Evolutionary conservation across 2,329 filamentous ascomycete species (phyloP).

Genomic region (Aurifilum marmelostoma): DNA sequence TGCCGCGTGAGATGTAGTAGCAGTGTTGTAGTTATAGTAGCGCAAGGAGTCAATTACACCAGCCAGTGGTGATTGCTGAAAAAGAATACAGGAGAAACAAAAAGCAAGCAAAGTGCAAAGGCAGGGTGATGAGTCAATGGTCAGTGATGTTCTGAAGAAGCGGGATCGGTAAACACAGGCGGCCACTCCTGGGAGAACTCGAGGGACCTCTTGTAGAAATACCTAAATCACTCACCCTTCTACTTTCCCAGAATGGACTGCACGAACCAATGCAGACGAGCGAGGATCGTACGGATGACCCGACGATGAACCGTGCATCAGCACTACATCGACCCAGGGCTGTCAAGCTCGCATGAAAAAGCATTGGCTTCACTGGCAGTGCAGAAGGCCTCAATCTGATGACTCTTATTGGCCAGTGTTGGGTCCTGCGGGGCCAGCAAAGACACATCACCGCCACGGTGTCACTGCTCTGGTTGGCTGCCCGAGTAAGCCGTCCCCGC

Average conservation of each 20-base stretch:
- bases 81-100: not conserved
- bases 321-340: not conserved
- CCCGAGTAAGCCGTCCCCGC: not conserved
- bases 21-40: not conserved
- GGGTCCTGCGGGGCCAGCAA: not conserved
- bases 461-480: conserved; percentile 10
- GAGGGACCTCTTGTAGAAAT: conserved; percentile 4
- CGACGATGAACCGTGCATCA: not conserved
- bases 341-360: not conserved
- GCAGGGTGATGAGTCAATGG: not conserved
- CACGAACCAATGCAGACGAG: not conserved
- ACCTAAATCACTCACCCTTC: not conserved
- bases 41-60: conserved; percentile 6
- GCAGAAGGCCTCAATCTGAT: not conserved
- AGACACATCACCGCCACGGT: conserved; percentile 18
- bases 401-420: not conserved
- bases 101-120: not conserved
- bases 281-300: not conserved
- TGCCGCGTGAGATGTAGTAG: not conserved
- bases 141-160: not conserved
- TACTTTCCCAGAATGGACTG: not conserved
- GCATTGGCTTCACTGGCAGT: not conserved
- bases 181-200: too few species aligned
- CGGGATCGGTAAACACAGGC: not conserved
- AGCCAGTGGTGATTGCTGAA: conserved; percentile 21